Percentiles rank a stretch among this genome's conserved stretches.
Conservation (phyloP, 169 alveolate genomes). For the Prorocentrum cordatum region DNA sequence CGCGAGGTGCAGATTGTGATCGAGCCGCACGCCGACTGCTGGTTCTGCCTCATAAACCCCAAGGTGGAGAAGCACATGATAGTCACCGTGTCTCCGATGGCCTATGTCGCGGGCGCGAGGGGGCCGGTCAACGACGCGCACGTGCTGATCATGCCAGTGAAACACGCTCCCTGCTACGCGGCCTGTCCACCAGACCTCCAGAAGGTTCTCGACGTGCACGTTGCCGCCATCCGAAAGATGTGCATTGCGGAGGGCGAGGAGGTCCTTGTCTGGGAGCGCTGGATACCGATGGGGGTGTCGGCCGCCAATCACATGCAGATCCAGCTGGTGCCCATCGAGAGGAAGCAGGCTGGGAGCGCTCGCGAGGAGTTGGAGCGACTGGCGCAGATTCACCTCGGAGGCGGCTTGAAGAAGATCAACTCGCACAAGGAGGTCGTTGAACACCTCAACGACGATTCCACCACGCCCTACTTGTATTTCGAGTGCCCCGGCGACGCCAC, state of each 20-base stretch:
- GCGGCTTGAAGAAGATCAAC: neutral
- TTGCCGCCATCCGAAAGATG: neutral
- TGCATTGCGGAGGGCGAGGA: neutral
- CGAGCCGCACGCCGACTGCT: constrained; percentile 8
- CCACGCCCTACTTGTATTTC: neutral
- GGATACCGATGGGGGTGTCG: neutral
- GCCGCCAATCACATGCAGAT: neutral
- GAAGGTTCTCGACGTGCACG: neutral
- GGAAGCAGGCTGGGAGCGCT: neutral
- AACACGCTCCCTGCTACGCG: neutral
- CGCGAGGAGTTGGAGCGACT: neutral
- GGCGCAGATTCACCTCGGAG: neutral
- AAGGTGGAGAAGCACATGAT: neutral
- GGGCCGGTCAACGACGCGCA: neutral
- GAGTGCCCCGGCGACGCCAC: neutral
- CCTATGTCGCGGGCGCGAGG: neutral
- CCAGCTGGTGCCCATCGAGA: neutral
- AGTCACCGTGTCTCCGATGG: neutral
- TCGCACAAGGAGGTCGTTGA: neutral
- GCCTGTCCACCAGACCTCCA: neutral
- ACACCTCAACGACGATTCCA: neutral
- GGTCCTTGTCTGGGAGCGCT: neutral
- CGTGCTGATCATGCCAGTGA: neutral
- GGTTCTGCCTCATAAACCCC: constrained; percentile 1
- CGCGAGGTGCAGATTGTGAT: neutral